These are phyloP conservation scores for Mycena crocata DNA, from an alignment of 768 basidiomycete genomes.

Conservation along the genomic window DNA sequence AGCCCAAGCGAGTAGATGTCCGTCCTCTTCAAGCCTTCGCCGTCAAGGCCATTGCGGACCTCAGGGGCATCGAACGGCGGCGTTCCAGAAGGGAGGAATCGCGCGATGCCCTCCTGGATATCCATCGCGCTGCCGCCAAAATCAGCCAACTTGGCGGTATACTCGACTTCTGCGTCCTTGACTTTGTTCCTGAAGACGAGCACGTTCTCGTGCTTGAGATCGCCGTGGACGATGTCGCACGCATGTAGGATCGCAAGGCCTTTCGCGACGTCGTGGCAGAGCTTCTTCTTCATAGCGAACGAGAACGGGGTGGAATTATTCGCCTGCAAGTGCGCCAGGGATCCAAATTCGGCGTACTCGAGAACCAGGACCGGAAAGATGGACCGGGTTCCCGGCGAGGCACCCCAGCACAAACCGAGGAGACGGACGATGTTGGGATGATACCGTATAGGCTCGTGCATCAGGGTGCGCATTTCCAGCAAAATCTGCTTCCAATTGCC, in stretches of 20 bases:
- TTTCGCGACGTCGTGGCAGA: constrained; percentile 26
- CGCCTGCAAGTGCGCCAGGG: constrained; percentile 16
- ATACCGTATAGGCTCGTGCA: constrained; percentile 27
- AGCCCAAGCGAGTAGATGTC: constrained; percentile 25
- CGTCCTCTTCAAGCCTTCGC: constrained; percentile 12
- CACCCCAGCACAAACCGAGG: constrained; percentile 20
- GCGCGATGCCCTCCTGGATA: not conserved
- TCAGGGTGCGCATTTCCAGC: constrained; percentile 16
- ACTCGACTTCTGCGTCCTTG: not conserved
- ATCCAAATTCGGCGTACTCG: constrained; percentile 24
- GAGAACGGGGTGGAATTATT: constrained; percentile 1
- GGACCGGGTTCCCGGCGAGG: constrained; percentile 1
- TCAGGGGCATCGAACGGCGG: constrained; percentile 24
- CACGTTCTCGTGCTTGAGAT: constrained; percentile 32
- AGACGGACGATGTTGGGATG: constrained; percentile 30
- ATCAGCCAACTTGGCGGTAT: constrained; percentile 23
- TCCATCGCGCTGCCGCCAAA: constrained; percentile 28
- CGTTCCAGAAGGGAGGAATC: constrained; percentile 1
- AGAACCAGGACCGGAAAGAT: constrained; percentile 20
- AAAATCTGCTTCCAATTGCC: constrained; percentile 25
- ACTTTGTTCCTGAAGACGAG: constrained; percentile 22
- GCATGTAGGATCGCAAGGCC: constrained; percentile 27
- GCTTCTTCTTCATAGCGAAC: constrained; percentile 21
- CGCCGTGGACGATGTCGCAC: constrained; percentile 26
- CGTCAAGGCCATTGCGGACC: not conserved